phyloP scores from a whole-genome alignment of 768 basidiomycete genomes.

The Holtermannia corniformis region DNA sequence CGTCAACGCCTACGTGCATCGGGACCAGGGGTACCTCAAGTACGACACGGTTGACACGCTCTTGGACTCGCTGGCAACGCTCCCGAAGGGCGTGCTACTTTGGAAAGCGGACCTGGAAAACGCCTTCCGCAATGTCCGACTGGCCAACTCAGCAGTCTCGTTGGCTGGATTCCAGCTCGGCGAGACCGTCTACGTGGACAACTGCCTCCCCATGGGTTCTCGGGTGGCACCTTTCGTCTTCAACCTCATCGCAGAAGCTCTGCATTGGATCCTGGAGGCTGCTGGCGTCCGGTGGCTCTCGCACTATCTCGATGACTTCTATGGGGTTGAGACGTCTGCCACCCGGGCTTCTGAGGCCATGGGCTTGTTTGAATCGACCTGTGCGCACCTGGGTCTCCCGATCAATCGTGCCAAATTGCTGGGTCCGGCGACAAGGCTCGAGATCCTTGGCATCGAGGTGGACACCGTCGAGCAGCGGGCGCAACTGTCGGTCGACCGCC shows the following conservation, averaged over 20 bases:
- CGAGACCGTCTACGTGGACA: not conserved
- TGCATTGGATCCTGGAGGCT: not conserved
- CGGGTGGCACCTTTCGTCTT: constrained; percentile 1
- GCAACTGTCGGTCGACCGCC: not conserved
- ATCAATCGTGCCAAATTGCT: not conserved
- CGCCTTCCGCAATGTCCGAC: constrained; percentile 4
- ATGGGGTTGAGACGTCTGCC: not conserved
- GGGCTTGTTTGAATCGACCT: too few relatives aligned
- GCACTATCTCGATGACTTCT: constrained; percentile 7
- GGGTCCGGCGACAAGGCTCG: not conserved
- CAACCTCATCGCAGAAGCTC: constrained; percentile 6
- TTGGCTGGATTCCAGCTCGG: constrained; percentile 1
- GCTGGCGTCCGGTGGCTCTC: not conserved
- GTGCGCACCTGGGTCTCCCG: too few relatives aligned
- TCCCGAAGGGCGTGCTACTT: too few relatives aligned
- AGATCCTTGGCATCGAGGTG: constrained; percentile 2
- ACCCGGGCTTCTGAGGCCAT: not conserved
- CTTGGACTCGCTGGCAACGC: too few relatives aligned
- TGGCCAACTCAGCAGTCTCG: not conserved
- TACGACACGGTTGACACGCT: too few relatives aligned
- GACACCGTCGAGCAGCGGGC: not conserved
- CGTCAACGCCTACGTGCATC: too few relatives aligned
- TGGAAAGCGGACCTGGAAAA: constrained; percentile 1
- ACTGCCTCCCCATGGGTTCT: constrained; percentile 1
- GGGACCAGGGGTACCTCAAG: too few relatives aligned